Base-by-base conservation (phyloP, 306 rosid species). In the Crotalaria pallida region DNA sequence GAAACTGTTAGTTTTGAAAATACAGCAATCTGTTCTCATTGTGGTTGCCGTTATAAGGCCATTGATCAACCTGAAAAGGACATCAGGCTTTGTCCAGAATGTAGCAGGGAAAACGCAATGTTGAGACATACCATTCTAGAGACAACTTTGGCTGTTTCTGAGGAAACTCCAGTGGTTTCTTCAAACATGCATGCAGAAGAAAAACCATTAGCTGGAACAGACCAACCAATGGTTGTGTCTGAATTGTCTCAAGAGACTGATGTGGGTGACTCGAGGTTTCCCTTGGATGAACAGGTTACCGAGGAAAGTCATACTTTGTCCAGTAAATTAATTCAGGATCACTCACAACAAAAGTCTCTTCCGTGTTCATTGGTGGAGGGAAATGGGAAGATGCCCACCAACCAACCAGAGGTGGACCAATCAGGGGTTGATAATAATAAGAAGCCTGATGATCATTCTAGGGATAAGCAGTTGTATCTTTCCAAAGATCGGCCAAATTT, bases 61-160 rank as follows among this genome's bases (percentile, higher is more conserved):
- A 57, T 64, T 24, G 83, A 77, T 72, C 70, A 48, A 59, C 66
- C 51, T 80, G 85, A 86, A 62, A 70, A 51, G 61, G 63, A 73
- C 26, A 7, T 41, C 50, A 68, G 57, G 59, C 80, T 86, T 60
- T 90, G 96, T 74, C 81, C 70, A 67, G 90, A 86, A 73, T 90
- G 96, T 73, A 66, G 77, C 67, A 68, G 71, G 75, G 76, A 81
- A 81, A 81, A 50, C 40, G 51, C 71, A 60, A 61, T 65, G 74
- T 74, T 78, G 67, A 78, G 80, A 57, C 61, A 56, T 63, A 21
- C 40, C 47, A 61, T 81, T 24, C 75, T 55, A 1, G 80, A 83
- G 60, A 72, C 81, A 55, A 68, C 58, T 65, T 61, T 58, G 49
- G 38, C 67, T 45, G 76, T 76, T 69, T 61, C 80, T 41, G 73